phyloP scores from a whole-genome alignment of 768 basidiomycete genomes.

The Rhizopogon salebrosus region DNA sequence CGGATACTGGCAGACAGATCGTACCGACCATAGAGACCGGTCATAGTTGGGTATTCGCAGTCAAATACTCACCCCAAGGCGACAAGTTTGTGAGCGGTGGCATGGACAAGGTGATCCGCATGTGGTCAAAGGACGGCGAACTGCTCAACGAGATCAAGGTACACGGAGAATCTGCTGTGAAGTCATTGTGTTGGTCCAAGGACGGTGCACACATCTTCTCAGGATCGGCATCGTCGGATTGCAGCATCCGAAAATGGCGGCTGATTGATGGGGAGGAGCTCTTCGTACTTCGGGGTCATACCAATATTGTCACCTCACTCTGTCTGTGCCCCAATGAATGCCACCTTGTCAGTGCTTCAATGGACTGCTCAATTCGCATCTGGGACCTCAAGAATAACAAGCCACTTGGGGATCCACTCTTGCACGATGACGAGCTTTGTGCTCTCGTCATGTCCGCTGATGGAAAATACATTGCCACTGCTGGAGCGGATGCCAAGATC shows the following conservation, averaged over 20 bases:
- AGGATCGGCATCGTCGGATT: too few species aligned
- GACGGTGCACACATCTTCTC: too few species aligned
- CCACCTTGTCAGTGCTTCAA: background rate
- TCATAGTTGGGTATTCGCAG: background rate
- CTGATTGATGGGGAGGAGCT: background rate
- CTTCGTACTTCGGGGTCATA: background rate
- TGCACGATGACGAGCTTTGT: slow-evolving; percentile 74
- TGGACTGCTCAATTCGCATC: background rate
- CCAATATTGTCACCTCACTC: rapidly evolving
- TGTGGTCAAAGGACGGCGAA: too few species aligned
- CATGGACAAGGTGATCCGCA: too few species aligned
- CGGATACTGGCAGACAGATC: background rate
- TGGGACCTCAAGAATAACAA: background rate
- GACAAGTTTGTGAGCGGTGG: too few species aligned
- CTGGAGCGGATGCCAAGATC: slow-evolving; percentile 69
- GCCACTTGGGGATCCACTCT: slow-evolving; percentile 28
- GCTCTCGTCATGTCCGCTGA: slow-evolving; percentile 75
- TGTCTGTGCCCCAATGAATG: background rate
- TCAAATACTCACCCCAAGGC: background rate
- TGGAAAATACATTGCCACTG: slow-evolving; percentile 74
- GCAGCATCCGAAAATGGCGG: too few species aligned
- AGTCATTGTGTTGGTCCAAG: too few species aligned
- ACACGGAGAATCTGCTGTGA: rapidly evolving
- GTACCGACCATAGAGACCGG: background rate
- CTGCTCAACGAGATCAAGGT: background rate